Conservation (phyloP, 2,329 filamentous ascomycete species). For the Plectosphaerella plurivora region DNA sequence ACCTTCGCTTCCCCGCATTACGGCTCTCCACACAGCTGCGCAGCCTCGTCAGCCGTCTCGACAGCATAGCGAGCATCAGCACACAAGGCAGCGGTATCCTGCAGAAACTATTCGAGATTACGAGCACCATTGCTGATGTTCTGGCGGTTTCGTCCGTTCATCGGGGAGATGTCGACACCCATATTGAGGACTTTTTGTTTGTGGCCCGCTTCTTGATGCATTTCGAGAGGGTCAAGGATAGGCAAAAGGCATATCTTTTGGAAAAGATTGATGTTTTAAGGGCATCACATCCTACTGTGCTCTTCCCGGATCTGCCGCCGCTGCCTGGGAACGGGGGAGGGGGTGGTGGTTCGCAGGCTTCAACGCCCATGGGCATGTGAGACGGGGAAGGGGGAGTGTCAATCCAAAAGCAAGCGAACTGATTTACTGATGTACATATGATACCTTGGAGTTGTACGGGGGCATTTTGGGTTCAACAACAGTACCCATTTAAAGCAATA, state of each 20-base stretch:
- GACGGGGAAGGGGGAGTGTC: not conserved
- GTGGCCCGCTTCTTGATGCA: conserved; percentile 45
- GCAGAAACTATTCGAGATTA: conserved; percentile 57
- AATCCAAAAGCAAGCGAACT: not conserved
- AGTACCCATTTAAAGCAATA: no score
- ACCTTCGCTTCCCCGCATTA: conserved; percentile 32
- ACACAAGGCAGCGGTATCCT: conserved; percentile 53
- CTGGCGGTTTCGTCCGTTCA: conserved; percentile 44
- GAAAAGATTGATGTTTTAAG: conserved; percentile 31
- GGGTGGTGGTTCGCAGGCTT: not conserved
- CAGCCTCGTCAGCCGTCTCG: conserved; percentile 27
- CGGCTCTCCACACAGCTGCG: conserved; percentile 33
- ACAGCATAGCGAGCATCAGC: conserved; percentile 38
- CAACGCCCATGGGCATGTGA: not conserved
- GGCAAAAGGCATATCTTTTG: conserved; percentile 35
- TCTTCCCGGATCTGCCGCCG: not conserved
- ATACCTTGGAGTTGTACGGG: no score
- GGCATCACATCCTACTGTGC: not conserved
- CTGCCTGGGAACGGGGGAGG: not conserved
- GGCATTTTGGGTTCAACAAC: no score
- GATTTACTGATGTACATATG: no score
- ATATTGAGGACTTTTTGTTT: conserved; percentile 50
- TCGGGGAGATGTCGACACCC: conserved; percentile 37
- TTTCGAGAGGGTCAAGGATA: conserved; percentile 40
- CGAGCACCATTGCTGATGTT: conserved; percentile 55